Base-by-base conservation (phyloP, 2,329 filamentous ascomycete genomes). In the Apiospora pterosperma region DNA sequence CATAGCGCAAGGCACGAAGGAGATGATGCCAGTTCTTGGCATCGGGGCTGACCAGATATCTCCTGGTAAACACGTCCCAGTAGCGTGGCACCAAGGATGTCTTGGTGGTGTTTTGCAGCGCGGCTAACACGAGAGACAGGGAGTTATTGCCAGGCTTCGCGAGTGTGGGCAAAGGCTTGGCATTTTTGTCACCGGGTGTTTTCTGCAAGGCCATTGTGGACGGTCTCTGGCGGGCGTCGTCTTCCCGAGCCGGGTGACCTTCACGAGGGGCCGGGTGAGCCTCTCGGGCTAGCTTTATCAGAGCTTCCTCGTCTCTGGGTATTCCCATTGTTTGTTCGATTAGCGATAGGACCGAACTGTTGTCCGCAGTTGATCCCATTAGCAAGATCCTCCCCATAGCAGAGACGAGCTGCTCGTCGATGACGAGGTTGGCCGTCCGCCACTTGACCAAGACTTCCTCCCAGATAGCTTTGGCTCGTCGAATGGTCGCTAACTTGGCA, bases 261-360 rank as follows among this genome's bases (percentile, higher is more conserved):
- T 34, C 48, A 34, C 14, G 58, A 38, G 58, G 34, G 3, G 36
- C 25, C 34, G 31, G 36, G 34, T 60, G 58, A 23, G 58, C 34
- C 31, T 60, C 48, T 19, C 48, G 48, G 36, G 4, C 58, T 36
- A 60, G 38, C 12, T 60, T 60, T 34, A 39, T 8, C 36, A 60
- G 34, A 61, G 59, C 73, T 75, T 69, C 76, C 72, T 69, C 82
- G 69, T 76, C 81, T 69, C 87, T 85, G 38, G 90, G 87, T 48
- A 97, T 85, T 59, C 87, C 85, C 88, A 95, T 94, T 0, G 93
- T 92, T 77, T 97, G 90, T 69, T 93, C 85, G n/a, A 96, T 78
- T 23, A 97, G 81, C 42, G 86, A 86, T 25, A 97, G 83, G 2
- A 97, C 81, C 70, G 92, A 87, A 67, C 90, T 87, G 76, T 85